Evolutionary conservation across 805 yeast genomes (phyloP), one percentile per base, ranked within the genome.

Genomic region (Pichia thaimueangensis): DNA sequence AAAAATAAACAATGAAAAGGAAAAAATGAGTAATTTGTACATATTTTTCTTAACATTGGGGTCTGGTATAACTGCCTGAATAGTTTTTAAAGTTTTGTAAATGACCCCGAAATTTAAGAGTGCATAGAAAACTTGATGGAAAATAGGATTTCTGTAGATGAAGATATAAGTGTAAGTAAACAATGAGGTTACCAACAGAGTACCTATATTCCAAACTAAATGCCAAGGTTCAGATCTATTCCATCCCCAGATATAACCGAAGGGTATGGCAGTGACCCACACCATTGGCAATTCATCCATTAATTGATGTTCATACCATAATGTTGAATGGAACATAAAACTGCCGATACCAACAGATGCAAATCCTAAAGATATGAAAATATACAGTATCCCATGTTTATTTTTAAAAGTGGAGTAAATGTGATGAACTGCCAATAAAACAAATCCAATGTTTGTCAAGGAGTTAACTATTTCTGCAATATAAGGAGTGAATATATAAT

Each of bases 251-350:
- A 64, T 45, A 46, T 63, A 62, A 2, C 63, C 68, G 47, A 87
- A 80, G 0, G 98, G 97, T 22, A 91, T 80, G 50, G 96, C 91
- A 2, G 98, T 93, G 19, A 96, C 97, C 64, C 93, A 93, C 48
- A 93, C 86, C 98, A 93, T 93, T 31, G 98, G 98, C 55, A 93
- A 70, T 62, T 93, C 98, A 65, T 93, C 98, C 61, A 93, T 70
- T 49, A 93, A 62, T 65, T 93, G 98, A 66, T 75, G 93, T 58
- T 84, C 86, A 63, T 91, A 93, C 50, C 77, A 71, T 53, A 93
- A 70, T 5, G 97, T 91, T 96, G 93, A 93, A 63, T 93, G 98
- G 68, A 93, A 93, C 48, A 88, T 65, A 91, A 97, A 93, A 16
- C 87, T 78, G 3, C 98, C 98, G 17, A 91, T 62, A 0, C 98